Conservation (phyloP, 139 green algal genomes). For the Picochlorum sp. region DNA sequence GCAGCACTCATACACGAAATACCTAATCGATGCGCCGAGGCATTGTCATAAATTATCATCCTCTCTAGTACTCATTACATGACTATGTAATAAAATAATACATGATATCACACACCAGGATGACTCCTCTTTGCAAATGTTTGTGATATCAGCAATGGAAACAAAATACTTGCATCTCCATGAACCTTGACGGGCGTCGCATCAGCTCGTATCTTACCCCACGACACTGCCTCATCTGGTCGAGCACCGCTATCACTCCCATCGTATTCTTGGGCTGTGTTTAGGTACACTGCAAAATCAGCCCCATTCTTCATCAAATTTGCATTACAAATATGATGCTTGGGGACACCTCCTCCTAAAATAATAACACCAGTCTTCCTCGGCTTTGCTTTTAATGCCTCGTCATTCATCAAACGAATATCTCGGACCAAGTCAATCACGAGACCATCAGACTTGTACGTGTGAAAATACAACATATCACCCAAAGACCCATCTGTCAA, state of each 20-base stretch:
- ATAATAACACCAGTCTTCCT: conserved; percentile 87
- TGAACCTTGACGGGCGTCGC: conserved; percentile 81
- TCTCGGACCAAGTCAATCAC: conserved; percentile 63
- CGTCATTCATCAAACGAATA: conserved; percentile 80
- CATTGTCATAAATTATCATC: no score
- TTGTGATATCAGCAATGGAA: conserved; percentile 89
- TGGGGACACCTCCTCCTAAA: conserved; percentile 83
- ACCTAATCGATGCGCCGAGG: no score
- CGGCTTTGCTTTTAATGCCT: conserved; percentile 73
- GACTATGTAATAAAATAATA: neutral
- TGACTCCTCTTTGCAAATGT: conserved; percentile 78
- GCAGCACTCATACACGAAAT: no score
- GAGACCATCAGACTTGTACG: conserved; percentile 68
- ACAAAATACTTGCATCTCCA: conserved; percentile 87
- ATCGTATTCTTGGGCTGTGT: conserved; percentile 95
- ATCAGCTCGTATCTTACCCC: conserved; percentile 92
- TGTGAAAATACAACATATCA: conserved; percentile 99
- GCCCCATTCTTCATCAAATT: conserved; percentile 98
- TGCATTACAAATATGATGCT: conserved; percentile 98
- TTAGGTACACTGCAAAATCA: conserved; percentile 87
- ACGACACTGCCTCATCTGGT: conserved; percentile 93
- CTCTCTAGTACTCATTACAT: no score
- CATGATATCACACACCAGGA: neutral
- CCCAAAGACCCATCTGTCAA: conserved; percentile 83
- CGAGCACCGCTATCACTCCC: conserved; percentile 81